Base-by-base conservation (phyloP, 2,329 filamentous ascomycete species). In the Penicillium sp. region DNA sequence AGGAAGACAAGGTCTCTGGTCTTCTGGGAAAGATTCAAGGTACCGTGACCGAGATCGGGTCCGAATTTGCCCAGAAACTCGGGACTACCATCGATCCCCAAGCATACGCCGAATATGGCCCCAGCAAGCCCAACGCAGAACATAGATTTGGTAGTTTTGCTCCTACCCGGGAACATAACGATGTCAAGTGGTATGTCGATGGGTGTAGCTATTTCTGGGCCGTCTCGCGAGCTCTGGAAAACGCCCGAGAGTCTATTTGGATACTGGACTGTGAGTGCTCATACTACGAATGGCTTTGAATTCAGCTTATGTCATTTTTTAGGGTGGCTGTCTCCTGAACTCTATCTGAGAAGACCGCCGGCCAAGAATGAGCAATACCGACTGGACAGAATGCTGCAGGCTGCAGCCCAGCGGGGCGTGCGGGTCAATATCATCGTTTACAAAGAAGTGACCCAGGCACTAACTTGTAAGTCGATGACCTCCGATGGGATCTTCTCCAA, bases 341-440 rank as follows among this genome's bases (percentile, higher is more conserved):
- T 95, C 16, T 95, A 93, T 65, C 79, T 96, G 29, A 82, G 90
- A 58, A 81, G 90, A 19, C 90, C 91, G 2, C 89, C 89, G 8
- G 82, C 87, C 16, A 80, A 81, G 65, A 90, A 95, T 70, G 85
- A 95, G 67, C 77, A 86, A 60, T 95, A 95, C 66, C 84, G 90
- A 5, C 75, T 95, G 33, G 90, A 95, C 70, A 81, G 83, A 41
- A 84, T 95, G 83, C 80, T 95, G 40, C 80, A 87, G 61, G 84
- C 84, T 46, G 90, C 89, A 8, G 89, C 91, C 22, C 80, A 92
- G 70, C 82, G 90, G 36, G 91, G 90, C 35, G 90, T 95, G 38
- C 82, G 86, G 60, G 78, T 95, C 60, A 86, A 91, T 60, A 78
- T 95, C 43, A 90, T 95, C 45, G 88, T 95, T 10, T 95, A 95